Conservation (phyloP, 2,329 filamentous ascomycete genomes). For the Fonsecaea pugnacius region DNA sequence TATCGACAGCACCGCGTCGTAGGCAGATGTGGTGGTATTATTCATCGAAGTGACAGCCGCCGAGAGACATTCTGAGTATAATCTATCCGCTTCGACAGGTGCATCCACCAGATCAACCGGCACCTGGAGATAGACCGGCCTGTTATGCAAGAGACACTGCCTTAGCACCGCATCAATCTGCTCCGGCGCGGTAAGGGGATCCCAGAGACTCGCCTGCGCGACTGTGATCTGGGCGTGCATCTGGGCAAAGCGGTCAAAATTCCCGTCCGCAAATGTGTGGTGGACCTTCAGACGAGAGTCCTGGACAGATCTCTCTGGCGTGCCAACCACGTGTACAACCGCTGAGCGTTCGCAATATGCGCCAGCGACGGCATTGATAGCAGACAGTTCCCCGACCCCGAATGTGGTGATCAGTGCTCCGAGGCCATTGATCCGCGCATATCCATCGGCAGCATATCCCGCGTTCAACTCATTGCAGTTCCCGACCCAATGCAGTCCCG, state of each 20-base stretch:
- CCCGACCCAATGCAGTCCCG: conserved; percentile 61
- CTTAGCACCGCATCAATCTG: conserved; percentile 58
- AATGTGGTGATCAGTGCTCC: conserved; percentile 59
- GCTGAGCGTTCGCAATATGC: conserved; percentile 63
- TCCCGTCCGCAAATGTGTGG: conserved; percentile 50
- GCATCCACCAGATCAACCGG: conserved; percentile 57
- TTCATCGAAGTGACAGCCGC: neutral
- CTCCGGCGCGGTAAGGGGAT: conserved; percentile 51
- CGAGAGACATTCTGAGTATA: conserved; percentile 58
- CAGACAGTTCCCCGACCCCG: conserved; percentile 59
- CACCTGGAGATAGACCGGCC: conserved; percentile 61
- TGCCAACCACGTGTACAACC: conserved; percentile 65
- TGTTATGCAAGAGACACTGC: conserved; percentile 57
- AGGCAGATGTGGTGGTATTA: neutral
- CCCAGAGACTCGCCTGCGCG: conserved; percentile 52
- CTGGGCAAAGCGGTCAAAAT: conserved; percentile 56
- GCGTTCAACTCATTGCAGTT: conserved; percentile 66
- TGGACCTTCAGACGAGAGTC: conserved; percentile 48
- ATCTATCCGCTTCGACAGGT: conserved; percentile 44
- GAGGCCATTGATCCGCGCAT: conserved; percentile 62
- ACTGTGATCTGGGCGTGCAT: conserved; percentile 56
- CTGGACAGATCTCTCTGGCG: conserved; percentile 55
- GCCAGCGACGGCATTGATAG: conserved; percentile 43
- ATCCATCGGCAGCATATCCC: conserved; percentile 77
- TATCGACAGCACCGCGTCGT: neutral